Conservation (phyloP, 306 rosid species). For the Cercis canadensis region DNA sequence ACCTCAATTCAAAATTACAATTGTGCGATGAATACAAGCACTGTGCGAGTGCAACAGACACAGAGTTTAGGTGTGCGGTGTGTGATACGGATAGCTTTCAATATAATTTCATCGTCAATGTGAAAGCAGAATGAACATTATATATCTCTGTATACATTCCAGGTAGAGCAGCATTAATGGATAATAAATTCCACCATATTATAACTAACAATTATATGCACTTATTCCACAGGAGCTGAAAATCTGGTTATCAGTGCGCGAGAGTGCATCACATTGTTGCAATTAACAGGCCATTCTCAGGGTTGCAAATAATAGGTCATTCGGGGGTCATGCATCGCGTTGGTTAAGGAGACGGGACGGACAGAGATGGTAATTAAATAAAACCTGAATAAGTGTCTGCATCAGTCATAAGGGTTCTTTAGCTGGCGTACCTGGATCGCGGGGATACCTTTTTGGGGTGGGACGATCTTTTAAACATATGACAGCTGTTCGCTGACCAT, state of each 20-base stretch:
- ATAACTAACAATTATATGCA: neutral
- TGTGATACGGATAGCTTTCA: too few relatives aligned
- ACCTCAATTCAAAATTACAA: neutral
- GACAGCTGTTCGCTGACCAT: conserved; percentile 84
- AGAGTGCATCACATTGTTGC: neutral
- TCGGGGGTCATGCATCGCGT: neutral
- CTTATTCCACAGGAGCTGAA: conserved; percentile 10
- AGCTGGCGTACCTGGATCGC: conserved; percentile 82
- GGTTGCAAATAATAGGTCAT: too few relatives aligned
- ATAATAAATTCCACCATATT: neutral
- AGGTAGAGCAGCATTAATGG: neutral
- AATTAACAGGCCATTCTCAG: neutral
- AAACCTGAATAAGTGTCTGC: conserved; percentile 23
- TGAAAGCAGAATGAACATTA: too few relatives aligned
- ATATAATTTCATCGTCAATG: too few relatives aligned
- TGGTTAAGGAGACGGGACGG: conserved; percentile 4
- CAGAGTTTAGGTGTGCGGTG: too few relatives aligned
- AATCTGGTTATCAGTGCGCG: neutral
- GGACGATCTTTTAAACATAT: conserved; percentile 66
- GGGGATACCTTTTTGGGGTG: conserved; percentile 82
- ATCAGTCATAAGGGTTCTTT: conserved; percentile 68
- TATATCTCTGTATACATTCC: conserved; percentile 8
- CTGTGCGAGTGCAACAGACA: too few relatives aligned
- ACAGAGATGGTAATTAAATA: conserved; percentile 9
- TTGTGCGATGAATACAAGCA: conserved; percentile 1